phyloP scores from a whole-genome alignment of 208 protist species.

The Borovskyia barvae region DNA sequence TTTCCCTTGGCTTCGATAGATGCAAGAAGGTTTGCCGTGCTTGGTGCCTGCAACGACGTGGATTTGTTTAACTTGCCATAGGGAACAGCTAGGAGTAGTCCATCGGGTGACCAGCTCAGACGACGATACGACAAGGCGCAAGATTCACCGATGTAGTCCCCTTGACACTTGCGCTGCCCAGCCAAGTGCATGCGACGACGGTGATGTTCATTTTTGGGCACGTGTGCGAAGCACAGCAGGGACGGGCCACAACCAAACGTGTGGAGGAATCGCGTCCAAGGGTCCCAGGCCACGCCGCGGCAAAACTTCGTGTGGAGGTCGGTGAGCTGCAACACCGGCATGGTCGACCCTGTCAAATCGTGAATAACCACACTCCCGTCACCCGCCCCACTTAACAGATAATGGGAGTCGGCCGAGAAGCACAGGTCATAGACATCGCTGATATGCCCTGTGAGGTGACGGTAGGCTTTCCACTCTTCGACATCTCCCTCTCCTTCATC shows the following conservation, averaged over 20 bases:
- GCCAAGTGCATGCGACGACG: slow-evolving; percentile 45
- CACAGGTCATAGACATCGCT: slow-evolving; percentile 84
- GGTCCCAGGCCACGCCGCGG: slow-evolving; percentile 86
- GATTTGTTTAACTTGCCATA: slow-evolving; percentile 58
- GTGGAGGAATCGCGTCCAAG: slow-evolving; percentile 64
- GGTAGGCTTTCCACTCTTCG: slow-evolving; percentile 87
- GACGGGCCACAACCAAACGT: slow-evolving; percentile 73
- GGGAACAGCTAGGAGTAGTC: slow-evolving; percentile 69
- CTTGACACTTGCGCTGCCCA: slow-evolving; percentile 54
- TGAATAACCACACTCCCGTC: slow-evolving; percentile 85
- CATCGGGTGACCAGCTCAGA: slow-evolving; percentile 79
- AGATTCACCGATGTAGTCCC: slow-evolving; percentile 75
- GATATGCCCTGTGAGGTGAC: slow-evolving; percentile 80
- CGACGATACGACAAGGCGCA: slow-evolving; percentile 78
- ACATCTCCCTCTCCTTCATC: slow-evolving; percentile 18
- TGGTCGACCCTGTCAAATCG: slow-evolving; percentile 61
- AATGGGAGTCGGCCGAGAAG: slow-evolving; percentile 83
- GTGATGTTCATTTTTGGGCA: slow-evolving; percentile 21
- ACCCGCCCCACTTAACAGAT: slow-evolving; percentile 67
- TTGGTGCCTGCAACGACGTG: background rate
- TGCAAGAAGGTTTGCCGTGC: slow-evolving; percentile 23
- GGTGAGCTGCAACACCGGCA: slow-evolving; percentile 65
- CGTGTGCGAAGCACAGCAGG: slow-evolving; percentile 66
- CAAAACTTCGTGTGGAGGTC: slow-evolving; percentile 81
- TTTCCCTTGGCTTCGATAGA: slow-evolving; percentile 30